Base-by-base conservation (phyloP, 2,329 filamentous ascomycete genomes). In the Clarireedia monteithiana region DNA sequence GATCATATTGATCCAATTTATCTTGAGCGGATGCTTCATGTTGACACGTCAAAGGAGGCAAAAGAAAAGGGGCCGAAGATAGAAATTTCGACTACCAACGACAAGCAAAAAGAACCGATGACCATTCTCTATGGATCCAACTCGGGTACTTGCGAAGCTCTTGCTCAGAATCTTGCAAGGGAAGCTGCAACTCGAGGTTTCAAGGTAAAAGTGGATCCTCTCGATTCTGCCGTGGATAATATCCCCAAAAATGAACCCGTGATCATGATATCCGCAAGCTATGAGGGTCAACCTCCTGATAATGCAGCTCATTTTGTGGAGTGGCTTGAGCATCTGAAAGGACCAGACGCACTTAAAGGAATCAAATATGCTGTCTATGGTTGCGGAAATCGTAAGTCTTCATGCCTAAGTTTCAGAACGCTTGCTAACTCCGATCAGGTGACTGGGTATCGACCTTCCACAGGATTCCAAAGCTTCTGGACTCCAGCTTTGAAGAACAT, bases 91-190 rank as follows among this genome's bases (percentile, higher is more conserved):
- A 44, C 26, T 6, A 50, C 20, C 27, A 14, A 17, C 17, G 47
- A 44, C n/a, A 36, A 55, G n/a, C 17, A 26, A 36, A 53, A 62
- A 38, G 63, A 65, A 36, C 54, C 60, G 14, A 63, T 91, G 60
- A 79, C 79, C n/a, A 78, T 91, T 20, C 79, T 84, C 45, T 91
- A 88, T 64, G 88, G 88, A 2, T 87, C 84, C 17, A 89, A 89
- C 66, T 83, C 82, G 2, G 87, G 87, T 0, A 91, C 87, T 1
- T 91, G 87, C 67, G 84, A 90, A 68, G 76, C 82, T 1, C 75
- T 90, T 47, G 83, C 86, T 1, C 78, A 85, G 59, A 75, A 79
- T 27, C 68, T 90, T 10, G 83, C 83, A 0, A 74, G 76, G 7
- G 78, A 83, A 63, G 85, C 85, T 0, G 63, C 73, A 2, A 68